phyloP scores from a whole-genome alignment of 169 alveolate species.

The Perkinsus olseni region DNA sequence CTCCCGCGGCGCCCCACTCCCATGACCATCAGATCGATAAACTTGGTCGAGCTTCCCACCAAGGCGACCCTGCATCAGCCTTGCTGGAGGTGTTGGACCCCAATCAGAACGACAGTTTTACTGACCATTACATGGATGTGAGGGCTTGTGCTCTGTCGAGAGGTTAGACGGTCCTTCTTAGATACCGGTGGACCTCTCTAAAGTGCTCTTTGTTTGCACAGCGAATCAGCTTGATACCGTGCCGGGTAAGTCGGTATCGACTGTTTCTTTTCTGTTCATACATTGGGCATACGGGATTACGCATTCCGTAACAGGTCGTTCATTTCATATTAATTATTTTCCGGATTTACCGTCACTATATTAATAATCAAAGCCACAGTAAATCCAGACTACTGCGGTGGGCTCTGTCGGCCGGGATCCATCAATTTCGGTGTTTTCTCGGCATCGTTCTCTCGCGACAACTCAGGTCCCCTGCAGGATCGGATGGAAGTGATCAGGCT shows the following conservation, averaged over 20 bases:
- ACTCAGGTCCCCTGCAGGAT: slow-evolving; percentile 69
- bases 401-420: no score
- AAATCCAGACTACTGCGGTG: no score
- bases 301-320: no score
- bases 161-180: slow-evolving; percentile 19
- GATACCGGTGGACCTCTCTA: slow-evolving; percentile 71
- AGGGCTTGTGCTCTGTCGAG: slow-evolving; percentile 6
- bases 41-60: slow-evolving; percentile 40
- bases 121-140: slow-evolving; percentile 39
- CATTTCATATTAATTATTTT: no score
- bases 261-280: background rate
- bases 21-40: slow-evolving; percentile 80
- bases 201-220: slow-evolving; percentile 82
- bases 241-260: slow-evolving; percentile 37
- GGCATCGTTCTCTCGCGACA: no score
- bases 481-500: slow-evolving; percentile 86
- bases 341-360: no score
- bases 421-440: no score
- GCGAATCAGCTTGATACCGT: slow-evolving; percentile 83
- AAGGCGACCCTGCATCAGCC: slow-evolving; percentile 85
- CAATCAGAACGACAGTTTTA: slow-evolving; percentile 61
- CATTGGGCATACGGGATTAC: no score
- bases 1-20: no score
- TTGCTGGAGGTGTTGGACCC: slow-evolving; percentile 84
- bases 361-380: no score